Percentiles rank a stretch among this genome's conserved stretches.
phyloP scores from a whole-genome alignment of 805 yeast genomes.

The Pichia kluyveri region DNA sequence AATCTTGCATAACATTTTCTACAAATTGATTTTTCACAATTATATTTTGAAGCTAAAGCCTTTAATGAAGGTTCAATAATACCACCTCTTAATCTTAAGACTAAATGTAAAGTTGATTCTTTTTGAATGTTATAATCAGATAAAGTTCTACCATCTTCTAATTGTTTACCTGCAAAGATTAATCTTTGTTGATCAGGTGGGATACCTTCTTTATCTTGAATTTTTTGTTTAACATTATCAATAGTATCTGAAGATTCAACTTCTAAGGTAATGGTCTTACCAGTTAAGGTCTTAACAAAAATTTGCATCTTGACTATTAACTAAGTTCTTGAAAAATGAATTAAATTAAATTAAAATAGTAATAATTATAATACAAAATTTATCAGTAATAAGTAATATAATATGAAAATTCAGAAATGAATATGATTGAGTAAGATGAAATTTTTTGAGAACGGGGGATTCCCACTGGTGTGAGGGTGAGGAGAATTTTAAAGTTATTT shows the following conservation, averaged over 20 bases:
- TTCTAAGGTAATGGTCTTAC: constrained; percentile 86
- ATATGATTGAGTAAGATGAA: too few species aligned
- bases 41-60: constrained; percentile 98
- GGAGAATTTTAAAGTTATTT: too few species aligned
- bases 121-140: constrained; percentile 94
- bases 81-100: constrained; percentile 61
- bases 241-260: constrained; percentile 94
- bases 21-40: constrained; percentile 99
- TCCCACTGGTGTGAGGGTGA: too few species aligned
- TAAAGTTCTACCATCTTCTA: constrained; percentile 91
- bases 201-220: constrained; percentile 94
- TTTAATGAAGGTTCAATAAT: constrained; percentile 99
- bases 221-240: constrained; percentile 91
- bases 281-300: constrained; percentile 98
- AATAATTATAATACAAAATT: too few species aligned
- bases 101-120: constrained; percentile 66
- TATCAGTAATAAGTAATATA: too few species aligned
- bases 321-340: background rate
- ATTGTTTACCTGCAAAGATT: constrained; percentile 93
- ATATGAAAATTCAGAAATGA: too few species aligned
- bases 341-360: background rate
- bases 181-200: constrained; percentile 96
- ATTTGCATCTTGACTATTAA: constrained; percentile 59
- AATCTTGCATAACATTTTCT: constrained; percentile 99
- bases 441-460: too few species aligned